A percentile compares a stretch with the other conserved stretches of the same genome.
Conservation (phyloP, 768 basidiomycete species). For the Pleurotus citrinopileatus region DNA sequence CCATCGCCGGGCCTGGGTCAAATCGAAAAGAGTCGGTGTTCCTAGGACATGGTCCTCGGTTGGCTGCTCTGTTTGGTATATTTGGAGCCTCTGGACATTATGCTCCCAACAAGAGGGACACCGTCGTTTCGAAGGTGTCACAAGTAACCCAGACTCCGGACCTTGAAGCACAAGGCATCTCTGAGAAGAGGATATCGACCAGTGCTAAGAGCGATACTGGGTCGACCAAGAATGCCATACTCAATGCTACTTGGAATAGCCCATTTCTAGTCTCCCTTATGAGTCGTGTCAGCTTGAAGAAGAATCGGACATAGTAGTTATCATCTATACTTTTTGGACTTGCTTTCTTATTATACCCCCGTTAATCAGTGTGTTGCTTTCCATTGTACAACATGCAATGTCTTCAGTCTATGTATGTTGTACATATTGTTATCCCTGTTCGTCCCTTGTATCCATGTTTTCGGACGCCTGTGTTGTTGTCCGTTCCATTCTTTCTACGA, state of each 20-base stretch:
- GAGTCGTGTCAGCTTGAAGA: not conserved
- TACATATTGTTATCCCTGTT: too few relatives aligned
- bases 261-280: not conserved
- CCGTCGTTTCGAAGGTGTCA: not conserved
- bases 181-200: not conserved
- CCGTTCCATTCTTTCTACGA: too few relatives aligned
- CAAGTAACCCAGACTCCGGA: not conserved
- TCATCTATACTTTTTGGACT: not conserved
- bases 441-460: too few relatives aligned
- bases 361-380: too few relatives aligned
- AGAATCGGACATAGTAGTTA: not conserved
- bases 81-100: constrained; percentile 1
- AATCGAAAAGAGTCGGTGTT: constrained; percentile 1
- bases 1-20: not conserved
- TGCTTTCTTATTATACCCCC: too few relatives aligned
- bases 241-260: not conserved
- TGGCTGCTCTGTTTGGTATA: constrained; percentile 3
- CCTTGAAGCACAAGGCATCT: not conserved
- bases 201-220: not conserved
- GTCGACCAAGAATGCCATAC: not conserved
- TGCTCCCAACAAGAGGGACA: not conserved
- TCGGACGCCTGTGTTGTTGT: too few relatives aligned
- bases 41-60: not conserved
- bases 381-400: too few relatives aligned
- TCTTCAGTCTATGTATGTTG: too few relatives aligned